Evolutionary conservation across 2,329 filamentous ascomycete species (phyloP).

Genomic region (Botrytis squamosa): DNA sequence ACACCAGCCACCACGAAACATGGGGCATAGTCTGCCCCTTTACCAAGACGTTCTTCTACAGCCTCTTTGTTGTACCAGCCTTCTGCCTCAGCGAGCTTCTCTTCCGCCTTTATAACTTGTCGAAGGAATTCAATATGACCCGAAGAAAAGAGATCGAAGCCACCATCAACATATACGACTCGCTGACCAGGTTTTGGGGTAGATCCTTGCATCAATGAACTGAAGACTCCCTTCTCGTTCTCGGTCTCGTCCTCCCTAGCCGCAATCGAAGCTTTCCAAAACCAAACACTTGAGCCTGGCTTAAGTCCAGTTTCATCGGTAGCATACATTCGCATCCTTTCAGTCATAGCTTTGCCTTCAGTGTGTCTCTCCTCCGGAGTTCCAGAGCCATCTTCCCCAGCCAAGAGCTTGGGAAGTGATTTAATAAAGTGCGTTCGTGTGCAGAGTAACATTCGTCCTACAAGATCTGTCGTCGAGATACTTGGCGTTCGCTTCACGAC

Average conservation of each 20-base stretch:
- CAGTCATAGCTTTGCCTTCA: conserved; percentile 66
- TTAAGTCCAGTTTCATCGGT: conserved; percentile 78
- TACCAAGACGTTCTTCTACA: conserved; percentile 58
- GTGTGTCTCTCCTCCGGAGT: conserved; percentile 63
- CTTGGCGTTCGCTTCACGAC: conserved; percentile 95
- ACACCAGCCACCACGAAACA: conserved; percentile 90
- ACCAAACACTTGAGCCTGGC: conserved; percentile 82
- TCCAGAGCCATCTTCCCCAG: conserved; percentile 71
- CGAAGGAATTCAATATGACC: conserved; percentile 95
- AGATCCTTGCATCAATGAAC: conserved; percentile 67
- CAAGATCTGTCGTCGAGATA: conserved; percentile 97
- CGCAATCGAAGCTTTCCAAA: conserved; percentile 61
- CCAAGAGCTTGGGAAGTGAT: conserved; percentile 67
- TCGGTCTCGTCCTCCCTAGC: conserved; percentile 40
- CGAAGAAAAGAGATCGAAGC: conserved; percentile 94
- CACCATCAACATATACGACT: conserved; percentile 92
- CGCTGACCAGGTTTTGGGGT: conserved; percentile 73
- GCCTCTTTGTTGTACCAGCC: conserved; percentile 74
- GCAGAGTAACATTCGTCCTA: conserved; percentile 94
- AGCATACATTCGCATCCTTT: conserved; percentile 81
- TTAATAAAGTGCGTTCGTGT: conserved; percentile 93
- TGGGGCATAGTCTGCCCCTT: conserved; percentile 72
- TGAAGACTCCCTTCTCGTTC: conserved; percentile 65
- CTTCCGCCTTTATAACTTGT: conserved; percentile 71
- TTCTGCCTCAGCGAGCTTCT: conserved; percentile 61